Evolutionary conservation across 371 early-diverging fungal species (phyloP), one percentile per base, ranked within the genome.

Genomic region (Funneliformis caledonium): DNA sequence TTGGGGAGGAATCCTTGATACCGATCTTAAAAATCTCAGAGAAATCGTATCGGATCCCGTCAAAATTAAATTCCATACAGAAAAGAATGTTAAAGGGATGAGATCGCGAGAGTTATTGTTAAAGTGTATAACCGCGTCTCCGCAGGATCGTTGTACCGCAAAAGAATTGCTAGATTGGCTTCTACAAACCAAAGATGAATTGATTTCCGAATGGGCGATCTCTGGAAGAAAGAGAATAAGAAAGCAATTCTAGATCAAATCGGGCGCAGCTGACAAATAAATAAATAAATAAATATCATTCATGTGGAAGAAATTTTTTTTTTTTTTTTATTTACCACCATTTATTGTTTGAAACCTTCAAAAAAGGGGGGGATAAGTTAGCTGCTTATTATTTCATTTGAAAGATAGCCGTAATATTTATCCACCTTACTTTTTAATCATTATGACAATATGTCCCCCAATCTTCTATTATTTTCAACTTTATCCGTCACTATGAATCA

Each of bases 1-100:
- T 1, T 92, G 91, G 92, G 83, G 87, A 60, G 91, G 91, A 16
- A 87, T 90, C 14, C 84, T 90, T 14, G 91, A 92, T 64, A 89
- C 88, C 2, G 90, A 91, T 81, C 75, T 92, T 31, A 86, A 85
- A 60, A 88, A 84, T 11, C 83, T 92, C 22, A 86, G 92, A 12
- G 87, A 89, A 19, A 85, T 87, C n/a, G 90, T 91, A 3, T 73
- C 86, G 14, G 86, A 86, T 37, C 89, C 90, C 68, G 82, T 82
- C 9, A 84, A 84, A 47, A 89, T 92, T 37, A 83, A 85, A 74
- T 86, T 85, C 37, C 82, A 87, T n/a, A 74, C 91, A 3, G 87
- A 88, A 61, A 78, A 85, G 8, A 88, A 90, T 62, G 87, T 92
- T 0, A 74, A 80, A 7, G 92, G 92, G 0, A 76, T 82, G 14